A percentile compares a stretch with the other conserved stretches of the same genome.
Evolutionary conservation across 352 stramenopile genomes (phyloP).

Genomic region (Globisporangium orthogonon): DNA sequence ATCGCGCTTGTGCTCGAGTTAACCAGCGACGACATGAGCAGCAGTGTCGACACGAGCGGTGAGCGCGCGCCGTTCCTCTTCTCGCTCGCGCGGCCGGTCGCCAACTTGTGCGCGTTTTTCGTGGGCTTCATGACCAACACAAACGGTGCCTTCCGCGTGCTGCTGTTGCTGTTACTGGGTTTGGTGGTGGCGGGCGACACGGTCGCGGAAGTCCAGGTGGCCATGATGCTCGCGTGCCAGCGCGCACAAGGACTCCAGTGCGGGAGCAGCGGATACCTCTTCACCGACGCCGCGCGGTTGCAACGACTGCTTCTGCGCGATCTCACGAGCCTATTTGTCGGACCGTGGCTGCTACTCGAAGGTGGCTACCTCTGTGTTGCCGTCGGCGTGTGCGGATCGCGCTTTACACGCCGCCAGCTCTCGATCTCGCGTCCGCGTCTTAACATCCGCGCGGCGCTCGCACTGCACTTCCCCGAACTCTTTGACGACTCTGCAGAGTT

Average conservation of each 20-base stretch:
- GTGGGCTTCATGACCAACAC: slow-evolving; percentile 72
- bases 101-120: slow-evolving; percentile 38
- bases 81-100: slow-evolving; percentile 33
- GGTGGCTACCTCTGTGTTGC: slow-evolving; percentile 38
- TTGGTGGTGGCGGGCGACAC: slow-evolving; percentile 41
- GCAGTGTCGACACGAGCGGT: background rate
- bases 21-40: slow-evolving; percentile 4
- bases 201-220: slow-evolving; percentile 41
- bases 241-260: slow-evolving; percentile 35
- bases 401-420: slow-evolving; percentile 43
- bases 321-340: slow-evolving; percentile 35
- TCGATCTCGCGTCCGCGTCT: slow-evolving; percentile 53
- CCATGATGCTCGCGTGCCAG: slow-evolving; percentile 52
- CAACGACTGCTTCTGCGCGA: slow-evolving; percentile 30
- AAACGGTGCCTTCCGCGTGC: slow-evolving; percentile 44
- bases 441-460: slow-evolving; percentile 51
- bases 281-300: slow-evolving; percentile 18
- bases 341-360: slow-evolving; percentile 50
- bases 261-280: slow-evolving; percentile 19
- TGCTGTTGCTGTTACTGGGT: slow-evolving; percentile 26
- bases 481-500: background rate
- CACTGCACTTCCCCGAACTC: slow-evolving; percentile 30
- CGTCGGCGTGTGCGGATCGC: slow-evolving; percentile 48
- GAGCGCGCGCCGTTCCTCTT: slow-evolving; percentile 30
- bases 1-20: slow-evolving; percentile 23